A percentile compares a stretch with the other conserved stretches of the same genome.
Conservation (phyloP, 345 rosid species). For the Gossypium thurberi region DNA sequence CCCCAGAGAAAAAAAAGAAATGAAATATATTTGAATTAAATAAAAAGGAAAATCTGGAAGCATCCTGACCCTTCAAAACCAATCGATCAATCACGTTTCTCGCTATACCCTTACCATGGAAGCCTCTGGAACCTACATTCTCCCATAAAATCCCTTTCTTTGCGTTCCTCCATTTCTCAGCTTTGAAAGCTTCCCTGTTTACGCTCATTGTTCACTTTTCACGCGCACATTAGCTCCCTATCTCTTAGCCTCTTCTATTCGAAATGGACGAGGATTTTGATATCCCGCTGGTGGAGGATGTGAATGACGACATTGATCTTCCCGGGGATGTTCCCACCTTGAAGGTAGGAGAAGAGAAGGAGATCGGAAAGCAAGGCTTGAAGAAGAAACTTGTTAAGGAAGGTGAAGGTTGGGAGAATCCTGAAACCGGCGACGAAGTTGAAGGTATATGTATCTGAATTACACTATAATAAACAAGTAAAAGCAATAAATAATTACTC, state of each 20-base stretch:
- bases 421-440: slow-evolving; percentile 72
- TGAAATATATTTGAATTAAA: neutral
- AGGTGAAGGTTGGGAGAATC: slow-evolving; percentile 68
- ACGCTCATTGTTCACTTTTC: too few relatives aligned
- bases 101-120: slow-evolving; percentile 17
- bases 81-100: neutral
- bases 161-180: neutral
- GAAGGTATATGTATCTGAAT: slow-evolving; percentile 39
- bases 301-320: slow-evolving; percentile 46
- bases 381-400: slow-evolving; percentile 81
- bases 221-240: neutral
- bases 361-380: slow-evolving; percentile 66
- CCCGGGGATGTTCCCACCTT: slow-evolving; percentile 26
- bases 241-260: neutral
- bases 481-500: neutral
- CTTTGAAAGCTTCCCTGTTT: neutral
- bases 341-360: slow-evolving; percentile 72
- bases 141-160: neutral
- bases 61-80: slow-evolving; percentile 5
- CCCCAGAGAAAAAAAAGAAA: neutral
- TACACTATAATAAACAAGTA: neutral
- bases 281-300: slow-evolving; percentile 37
- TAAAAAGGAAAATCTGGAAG: slow-evolving; percentile 6
- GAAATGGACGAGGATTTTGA: slow-evolving; percentile 59
- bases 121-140: slow-evolving; percentile 38